Percentiles rank a stretch among this genome's conserved stretches.
phyloP scores from a whole-genome alignment of 768 basidiomycete genomes.

The Lentinula boryana region DNA sequence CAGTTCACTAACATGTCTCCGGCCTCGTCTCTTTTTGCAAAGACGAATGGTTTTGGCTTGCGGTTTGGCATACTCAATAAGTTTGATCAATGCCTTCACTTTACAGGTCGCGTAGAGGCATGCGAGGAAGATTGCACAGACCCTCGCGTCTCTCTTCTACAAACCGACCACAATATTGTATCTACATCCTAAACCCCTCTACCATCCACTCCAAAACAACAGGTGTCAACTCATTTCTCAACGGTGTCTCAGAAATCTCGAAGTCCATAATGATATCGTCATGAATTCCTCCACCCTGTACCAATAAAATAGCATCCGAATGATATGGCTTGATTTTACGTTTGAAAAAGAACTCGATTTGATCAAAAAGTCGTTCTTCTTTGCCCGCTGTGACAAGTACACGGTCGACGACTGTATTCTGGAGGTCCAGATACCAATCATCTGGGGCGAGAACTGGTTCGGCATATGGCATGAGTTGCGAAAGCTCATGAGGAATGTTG shows the following conservation, averaged over 20 bases:
- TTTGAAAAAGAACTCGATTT: conserved; percentile 15
- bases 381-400: conserved; percentile 30
- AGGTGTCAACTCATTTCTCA: background rate
- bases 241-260: background rate
- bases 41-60: too few species aligned
- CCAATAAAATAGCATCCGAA: conserved; percentile 16
- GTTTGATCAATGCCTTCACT: too few species aligned
- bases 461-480: conserved; percentile 15
- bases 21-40: too few species aligned
- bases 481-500: background rate
- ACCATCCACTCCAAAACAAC: background rate
- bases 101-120: too few species aligned
- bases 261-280: conserved; percentile 28
- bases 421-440: conserved; percentile 28
- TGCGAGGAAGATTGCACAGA: too few species aligned
- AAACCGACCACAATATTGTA: too few species aligned
- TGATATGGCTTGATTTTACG: background rate
- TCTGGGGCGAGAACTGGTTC: conserved; percentile 24
- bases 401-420: conserved; percentile 22
- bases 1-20: too few species aligned
- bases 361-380: conserved; percentile 27
- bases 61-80: too few species aligned
- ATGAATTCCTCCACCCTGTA: conserved; percentile 29
- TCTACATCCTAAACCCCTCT: background rate
- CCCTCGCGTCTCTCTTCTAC: too few species aligned